phyloP scores from a whole-genome alignment of 306 rosid genomes.

The Canavalia ensiformis region DNA sequence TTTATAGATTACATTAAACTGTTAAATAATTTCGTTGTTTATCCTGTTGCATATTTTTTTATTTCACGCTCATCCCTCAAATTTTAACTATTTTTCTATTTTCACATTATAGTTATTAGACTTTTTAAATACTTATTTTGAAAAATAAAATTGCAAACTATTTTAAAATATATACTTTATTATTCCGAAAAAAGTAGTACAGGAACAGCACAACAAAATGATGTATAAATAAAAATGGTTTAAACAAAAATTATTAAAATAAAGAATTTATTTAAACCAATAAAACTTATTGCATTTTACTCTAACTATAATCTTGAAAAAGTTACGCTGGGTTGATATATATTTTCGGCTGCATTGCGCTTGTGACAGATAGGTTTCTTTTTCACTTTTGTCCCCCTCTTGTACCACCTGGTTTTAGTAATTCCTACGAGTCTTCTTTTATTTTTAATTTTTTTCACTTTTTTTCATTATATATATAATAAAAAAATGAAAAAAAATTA shows the following conservation, averaged over 20 bases:
- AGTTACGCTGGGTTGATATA: neutral
- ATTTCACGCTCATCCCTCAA: neutral
- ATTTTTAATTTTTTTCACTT: no score
- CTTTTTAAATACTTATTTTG: neutral
- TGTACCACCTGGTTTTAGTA: neutral
- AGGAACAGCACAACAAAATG: neutral
- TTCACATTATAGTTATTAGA: neutral
- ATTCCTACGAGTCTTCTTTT: no score
- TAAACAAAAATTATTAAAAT: no score
- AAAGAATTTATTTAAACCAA: no score
- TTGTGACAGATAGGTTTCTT: conserved; percentile 22
- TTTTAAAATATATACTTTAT: neutral
- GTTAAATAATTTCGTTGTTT: no score
- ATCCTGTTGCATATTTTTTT: neutral
- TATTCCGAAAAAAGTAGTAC: neutral
- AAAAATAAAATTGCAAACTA: no score
- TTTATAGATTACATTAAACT: no score
- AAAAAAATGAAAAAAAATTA: neutral
- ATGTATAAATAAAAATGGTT: no score
- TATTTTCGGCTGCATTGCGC: neutral
- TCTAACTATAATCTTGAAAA: neutral
- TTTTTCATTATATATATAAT: neutral
- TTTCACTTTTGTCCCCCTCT: conserved; percentile 18
- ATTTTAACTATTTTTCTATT: neutral
- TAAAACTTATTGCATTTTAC: neutral